Base-by-base conservation (phyloP, 345 rosid genomes). In the Bruguiera gymnorhiza region DNA sequence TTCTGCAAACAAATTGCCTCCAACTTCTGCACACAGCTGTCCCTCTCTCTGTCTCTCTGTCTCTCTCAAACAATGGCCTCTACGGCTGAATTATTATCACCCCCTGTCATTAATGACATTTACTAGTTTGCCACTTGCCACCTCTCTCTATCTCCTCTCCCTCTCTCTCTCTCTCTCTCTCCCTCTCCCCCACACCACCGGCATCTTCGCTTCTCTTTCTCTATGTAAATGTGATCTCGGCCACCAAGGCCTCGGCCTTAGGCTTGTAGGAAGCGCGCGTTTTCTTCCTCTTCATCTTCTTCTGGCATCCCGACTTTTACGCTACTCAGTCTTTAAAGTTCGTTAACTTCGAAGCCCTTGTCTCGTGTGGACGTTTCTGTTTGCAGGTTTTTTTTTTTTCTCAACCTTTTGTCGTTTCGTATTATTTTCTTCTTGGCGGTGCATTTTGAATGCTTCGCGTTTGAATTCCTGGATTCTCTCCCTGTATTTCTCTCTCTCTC, bases 271-370 rank as follows among this genome's bases (percentile, higher is more conserved):
- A 9, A 11, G 24, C 16, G 16, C 60, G 1, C 16, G 60, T 56
- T 56, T 55, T 56, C 50, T 43, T 43, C 50, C 37, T 13, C 26
- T 79, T 75, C 65, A 11, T 32, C 73, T 39, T 26, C 52, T 65
- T 24, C 23, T 61, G 68, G 76, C 62, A 51, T 78, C 87, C 88
- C 91, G 72, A 72, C 70, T 79, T 81, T 77, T 71, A 80, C 91
- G 85, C 76, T 75, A 64, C 70, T 75, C 68, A 56, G 65, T 83
- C 36, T 65, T 66, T 72, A 70, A 75, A 58, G 57, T 74, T 66
- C 78, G 75, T 82, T 67, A 78, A 70, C 83, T 78, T 85, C 85
- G 85, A 87, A 81, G 83, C 56, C 78, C 62, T 29, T n/a, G 24
- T 80, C 62, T 29, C 15, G 24, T 70, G 15, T 26, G 48, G 27